These are phyloP conservation scores for Dendrobium catenatum DNA, from an alignment of 106 monocot species.

Conservation along the genomic window DNA sequence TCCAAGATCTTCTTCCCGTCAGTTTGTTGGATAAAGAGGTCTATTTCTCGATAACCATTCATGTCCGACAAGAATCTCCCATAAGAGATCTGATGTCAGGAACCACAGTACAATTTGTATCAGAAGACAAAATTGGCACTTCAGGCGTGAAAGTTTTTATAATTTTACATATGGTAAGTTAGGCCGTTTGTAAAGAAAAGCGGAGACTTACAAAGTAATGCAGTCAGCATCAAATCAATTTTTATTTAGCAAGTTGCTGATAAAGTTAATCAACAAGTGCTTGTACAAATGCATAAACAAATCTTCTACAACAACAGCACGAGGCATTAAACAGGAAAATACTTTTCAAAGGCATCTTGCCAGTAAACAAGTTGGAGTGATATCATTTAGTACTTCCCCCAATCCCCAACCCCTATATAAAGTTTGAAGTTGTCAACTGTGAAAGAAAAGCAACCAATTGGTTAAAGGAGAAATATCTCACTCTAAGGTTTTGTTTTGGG, in stretches of 20 bases:
- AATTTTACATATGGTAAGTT: no score
- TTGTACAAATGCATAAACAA: not conserved
- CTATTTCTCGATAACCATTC: slow-evolving; percentile 78
- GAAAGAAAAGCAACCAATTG: not conserved
- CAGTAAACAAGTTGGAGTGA: no score
- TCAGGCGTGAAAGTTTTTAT: not conserved
- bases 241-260: not conserved
- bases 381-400: no score
- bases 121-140: no score
- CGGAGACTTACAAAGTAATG: not conserved
- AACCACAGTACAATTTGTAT: not conserved
- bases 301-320: no score
- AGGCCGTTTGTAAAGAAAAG: no score
- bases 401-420: no score
- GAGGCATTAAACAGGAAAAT: no score
- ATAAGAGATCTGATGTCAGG: slow-evolving; percentile 54
- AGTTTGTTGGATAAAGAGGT: slow-evolving; percentile 72
- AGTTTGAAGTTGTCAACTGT: not conserved
- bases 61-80: slow-evolving; percentile 65
- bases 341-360: no score
- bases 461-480: no score
- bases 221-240: not conserved
- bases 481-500: no score
- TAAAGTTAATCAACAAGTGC: not conserved
- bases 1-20: slow-evolving; percentile 85